Evolutionary conservation across 305 asterid genomes (phyloP).

Genomic region (Salvia sclarea): DNA sequence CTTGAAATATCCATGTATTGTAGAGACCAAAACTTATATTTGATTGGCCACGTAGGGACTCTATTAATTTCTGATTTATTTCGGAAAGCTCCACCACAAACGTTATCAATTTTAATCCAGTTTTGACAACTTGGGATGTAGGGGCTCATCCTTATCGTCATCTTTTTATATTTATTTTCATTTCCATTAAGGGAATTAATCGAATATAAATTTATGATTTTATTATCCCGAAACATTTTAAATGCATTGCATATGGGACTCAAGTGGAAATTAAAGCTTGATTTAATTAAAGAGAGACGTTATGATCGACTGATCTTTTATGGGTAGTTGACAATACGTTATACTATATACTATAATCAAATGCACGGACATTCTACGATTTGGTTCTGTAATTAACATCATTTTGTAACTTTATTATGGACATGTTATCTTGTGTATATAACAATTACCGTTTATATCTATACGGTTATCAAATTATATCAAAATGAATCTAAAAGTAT

Average conservation of each 20-base stretch:
- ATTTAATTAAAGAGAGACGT: too few species aligned
- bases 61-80: slow-evolving; percentile 13
- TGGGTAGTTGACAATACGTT: neutral
- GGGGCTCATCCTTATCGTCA: slow-evolving; percentile 28
- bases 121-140: slow-evolving; percentile 17
- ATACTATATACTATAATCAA: too few species aligned
- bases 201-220: neutral
- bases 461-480: too few species aligned
- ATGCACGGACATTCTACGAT: too few species aligned
- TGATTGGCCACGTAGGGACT: slow-evolving; percentile 32
- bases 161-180: neutral
- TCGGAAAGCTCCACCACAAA: slow-evolving; percentile 26
- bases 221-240: neutral
- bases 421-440: too few species aligned
- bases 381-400: too few species aligned
- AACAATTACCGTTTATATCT: too few species aligned
- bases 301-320: neutral
- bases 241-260: neutral
- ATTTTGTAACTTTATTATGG: too few species aligned
- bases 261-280: neutral
- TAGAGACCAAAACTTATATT: neutral
- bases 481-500: too few species aligned
- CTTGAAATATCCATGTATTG: slow-evolving; percentile 9
- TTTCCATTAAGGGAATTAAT: neutral
- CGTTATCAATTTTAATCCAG: neutral